These are phyloP conservation scores for Purshia tridentata DNA, from an alignment of 306 rosid species.

Conservation along the genomic window DNA sequence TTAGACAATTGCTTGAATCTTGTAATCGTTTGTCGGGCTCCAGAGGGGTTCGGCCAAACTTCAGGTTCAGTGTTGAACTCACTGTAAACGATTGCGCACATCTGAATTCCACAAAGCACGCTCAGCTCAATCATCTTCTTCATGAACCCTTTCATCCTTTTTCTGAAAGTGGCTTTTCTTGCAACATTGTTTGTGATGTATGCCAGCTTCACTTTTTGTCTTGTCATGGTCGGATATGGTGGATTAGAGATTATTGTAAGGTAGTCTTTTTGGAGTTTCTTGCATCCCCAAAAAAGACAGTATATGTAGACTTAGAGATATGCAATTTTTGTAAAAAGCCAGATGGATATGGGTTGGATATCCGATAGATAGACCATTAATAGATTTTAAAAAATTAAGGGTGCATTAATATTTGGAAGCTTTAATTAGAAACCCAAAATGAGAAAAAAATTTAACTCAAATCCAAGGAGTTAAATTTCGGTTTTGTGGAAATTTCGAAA, in stretches of 20 bases:
- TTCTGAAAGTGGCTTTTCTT: conserved; percentile 31
- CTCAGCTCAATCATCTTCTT: conserved; percentile 27
- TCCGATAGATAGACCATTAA: no score
- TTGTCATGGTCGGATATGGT: conserved; percentile 15
- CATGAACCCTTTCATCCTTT: conserved; percentile 28
- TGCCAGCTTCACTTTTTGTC: conserved; percentile 26
- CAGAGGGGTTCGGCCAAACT: conserved; percentile 13
- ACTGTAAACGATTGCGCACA: conserved; percentile 17
- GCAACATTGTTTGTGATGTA: conserved; percentile 19
- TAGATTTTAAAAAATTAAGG: neutral
- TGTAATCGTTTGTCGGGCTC: neutral
- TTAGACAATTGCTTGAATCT: conserved; percentile 5
- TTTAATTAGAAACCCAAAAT: no score
- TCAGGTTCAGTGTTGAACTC: conserved; percentile 8
- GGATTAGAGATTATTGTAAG: neutral
- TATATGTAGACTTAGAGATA: neutral
- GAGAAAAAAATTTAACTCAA: no score
- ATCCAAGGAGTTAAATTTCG: no score
- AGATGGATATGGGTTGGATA: neutral
- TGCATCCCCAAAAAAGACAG: neutral
- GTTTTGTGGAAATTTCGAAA: no score
- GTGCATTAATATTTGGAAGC: neutral
- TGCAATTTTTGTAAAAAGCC: neutral
- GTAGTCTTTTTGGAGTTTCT: neutral
- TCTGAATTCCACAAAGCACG: conserved; percentile 24